Evolutionary conservation across 345 rosid species (phyloP), one percentile per base, ranked within the genome.

Genomic region (Euphorbia tirucalli): DNA sequence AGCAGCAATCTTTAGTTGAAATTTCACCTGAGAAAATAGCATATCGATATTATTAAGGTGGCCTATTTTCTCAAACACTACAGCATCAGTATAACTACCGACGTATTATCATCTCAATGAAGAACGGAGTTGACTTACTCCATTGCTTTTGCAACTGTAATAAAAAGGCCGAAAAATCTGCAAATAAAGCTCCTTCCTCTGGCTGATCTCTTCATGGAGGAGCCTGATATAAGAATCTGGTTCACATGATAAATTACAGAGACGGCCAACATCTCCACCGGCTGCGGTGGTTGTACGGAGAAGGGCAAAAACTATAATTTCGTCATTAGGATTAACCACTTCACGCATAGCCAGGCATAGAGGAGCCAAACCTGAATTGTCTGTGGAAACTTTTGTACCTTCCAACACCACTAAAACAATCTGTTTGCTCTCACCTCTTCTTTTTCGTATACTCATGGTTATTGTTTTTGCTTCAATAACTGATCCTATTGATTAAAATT

Each of bases 251-350:
- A 30, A 71, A 66, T 72, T 58, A 28, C 43, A 58, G 3, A 49
- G 70, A 58, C 11, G 72, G 21, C 55, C 21, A 39, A 55, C 60
- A 7, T 31, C 66, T 21, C 28, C 35, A 28, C 24, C 39, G 25
- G 67, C 62, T 30, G 31, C 50, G 3, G 21, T 35, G 57, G 54
- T 16, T 11, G 35, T 31, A 30, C 70, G 35, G 18, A 78, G 82
- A 65, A 83, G 70, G 22, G 75, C 65, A 48, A 83, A 80, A 41
- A 78, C 84, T 28, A 83, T 59, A 73, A 83, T 80, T 43, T 83
- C 82, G 67, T 80, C 86, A 19, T 68, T 77, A 4, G 73, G 68
- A 22, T 70, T 70, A 27, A 7, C 48, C 70, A 49, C 74, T 25
- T 71, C 50, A 11, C 65, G 54, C 65, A 58, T 49, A 15, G 77